Conservation (phyloP, 345 rosid species). For the Populus simonii region DNA sequence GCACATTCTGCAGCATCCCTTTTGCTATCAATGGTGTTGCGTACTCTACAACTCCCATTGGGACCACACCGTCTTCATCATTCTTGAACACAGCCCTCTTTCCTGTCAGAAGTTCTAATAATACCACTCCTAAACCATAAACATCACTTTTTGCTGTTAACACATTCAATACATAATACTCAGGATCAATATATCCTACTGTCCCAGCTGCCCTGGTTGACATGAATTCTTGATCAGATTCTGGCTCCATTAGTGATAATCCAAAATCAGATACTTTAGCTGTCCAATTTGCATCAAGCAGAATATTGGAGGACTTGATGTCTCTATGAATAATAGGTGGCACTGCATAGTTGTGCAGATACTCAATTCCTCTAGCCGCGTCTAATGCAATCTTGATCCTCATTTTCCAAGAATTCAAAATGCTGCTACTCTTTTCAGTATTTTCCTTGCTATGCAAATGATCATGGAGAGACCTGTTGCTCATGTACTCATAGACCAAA, state of each 20-base stretch:
- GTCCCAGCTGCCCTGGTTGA: slow-evolving; percentile 58
- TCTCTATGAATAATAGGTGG: slow-evolving; percentile 69
- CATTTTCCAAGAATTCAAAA: slow-evolving; percentile 59
- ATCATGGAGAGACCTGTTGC: slow-evolving; percentile 54
- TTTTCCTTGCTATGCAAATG: slow-evolving; percentile 42
- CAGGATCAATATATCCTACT: slow-evolving; percentile 71
- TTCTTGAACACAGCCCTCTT: slow-evolving; percentile 46
- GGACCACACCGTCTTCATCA: slow-evolving; percentile 31
- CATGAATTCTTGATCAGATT: slow-evolving; percentile 32
- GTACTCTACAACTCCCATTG: slow-evolving; percentile 42
- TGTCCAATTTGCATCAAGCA: slow-evolving; percentile 48
- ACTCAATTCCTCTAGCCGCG: slow-evolving; percentile 60
- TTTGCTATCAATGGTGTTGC: slow-evolving; percentile 33
- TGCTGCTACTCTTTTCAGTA: slow-evolving; percentile 18
- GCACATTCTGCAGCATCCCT: slow-evolving; percentile 30
- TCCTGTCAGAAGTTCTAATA: slow-evolving; percentile 59
- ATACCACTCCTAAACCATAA: slow-evolving; percentile 63
- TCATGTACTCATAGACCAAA: slow-evolving; percentile 59
- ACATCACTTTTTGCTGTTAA: slow-evolving; percentile 56
- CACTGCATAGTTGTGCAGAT: slow-evolving; percentile 60
- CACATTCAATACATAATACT: slow-evolving; percentile 48
- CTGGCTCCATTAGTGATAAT: slow-evolving; percentile 50
- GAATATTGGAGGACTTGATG: slow-evolving; percentile 67
- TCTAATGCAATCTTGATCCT: slow-evolving; percentile 59
- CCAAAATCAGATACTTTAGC: slow-evolving; percentile 71